Evolutionary conservation across 495 filamentous ascomycete species (phyloP).

Genomic region (Penicillium samsonianum): DNA sequence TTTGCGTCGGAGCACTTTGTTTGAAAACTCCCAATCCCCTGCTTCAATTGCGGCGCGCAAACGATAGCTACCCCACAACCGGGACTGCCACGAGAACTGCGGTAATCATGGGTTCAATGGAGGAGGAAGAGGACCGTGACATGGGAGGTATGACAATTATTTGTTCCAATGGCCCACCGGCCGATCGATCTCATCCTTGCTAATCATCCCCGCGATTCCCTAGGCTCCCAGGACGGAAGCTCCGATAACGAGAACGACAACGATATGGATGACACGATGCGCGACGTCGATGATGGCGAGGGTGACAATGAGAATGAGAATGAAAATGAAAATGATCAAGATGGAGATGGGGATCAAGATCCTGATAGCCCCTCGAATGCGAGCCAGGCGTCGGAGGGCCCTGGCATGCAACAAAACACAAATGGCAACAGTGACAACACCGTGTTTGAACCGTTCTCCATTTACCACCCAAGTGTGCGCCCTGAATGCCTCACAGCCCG

Average conservation of each 20-base stretch:
- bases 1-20: background rate
- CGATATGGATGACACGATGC: slow-evolving; percentile 67
- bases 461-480: slow-evolving; percentile 66
- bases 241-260: slow-evolving; percentile 74
- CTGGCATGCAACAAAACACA: slow-evolving; percentile 44
- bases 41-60: background rate
- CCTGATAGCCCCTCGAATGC: slow-evolving; percentile 52
- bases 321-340: slow-evolving; percentile 32
- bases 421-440: slow-evolving; percentile 36
- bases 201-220: slow-evolving; percentile 13
- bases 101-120: slow-evolving; percentile 35
- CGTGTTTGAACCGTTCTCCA: slow-evolving; percentile 35
- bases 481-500: slow-evolving; percentile 78
- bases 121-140: slow-evolving; percentile 58
- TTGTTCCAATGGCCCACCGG: background rate
- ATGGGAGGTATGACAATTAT: slow-evolving; percentile 44
- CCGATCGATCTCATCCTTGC: background rate
- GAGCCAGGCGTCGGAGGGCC: slow-evolving; percentile 49
- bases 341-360: slow-evolving; percentile 62
- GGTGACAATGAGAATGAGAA: slow-evolving; percentile 54
- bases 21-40: background rate
- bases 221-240: slow-evolving; percentile 61
- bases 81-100: background rate
- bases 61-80: slow-evolving; percentile 4
- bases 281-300: slow-evolving; percentile 61